Evolutionary conservation across 305 asterid genomes (phyloP).

Genomic region (Solanum hybrid): DNA sequence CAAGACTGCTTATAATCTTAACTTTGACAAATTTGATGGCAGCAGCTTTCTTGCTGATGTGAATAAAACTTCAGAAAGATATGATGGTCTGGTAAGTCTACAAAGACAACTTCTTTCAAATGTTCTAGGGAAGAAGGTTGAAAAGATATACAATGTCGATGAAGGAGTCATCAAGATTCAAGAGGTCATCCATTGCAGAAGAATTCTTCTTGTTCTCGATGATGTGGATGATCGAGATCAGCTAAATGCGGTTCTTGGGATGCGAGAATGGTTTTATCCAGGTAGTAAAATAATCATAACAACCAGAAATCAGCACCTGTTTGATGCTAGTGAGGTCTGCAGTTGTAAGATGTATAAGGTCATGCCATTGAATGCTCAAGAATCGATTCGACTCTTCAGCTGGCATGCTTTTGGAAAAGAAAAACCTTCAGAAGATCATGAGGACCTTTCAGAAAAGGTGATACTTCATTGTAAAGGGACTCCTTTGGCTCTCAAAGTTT

Average conservation of each 20-base stretch:
- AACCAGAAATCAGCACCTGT: constrained; percentile 5
- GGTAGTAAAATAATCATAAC: constrained; percentile 12
- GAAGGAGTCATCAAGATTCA: constrained; percentile 1
- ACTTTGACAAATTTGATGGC: constrained; percentile 4
- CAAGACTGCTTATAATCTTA: constrained; percentile 1
- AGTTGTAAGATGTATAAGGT: neutral
- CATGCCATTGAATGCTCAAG: neutral
- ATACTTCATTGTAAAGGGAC: constrained; percentile 1
- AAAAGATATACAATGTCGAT: neutral
- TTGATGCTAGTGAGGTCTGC: neutral
- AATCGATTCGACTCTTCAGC: constrained; percentile 5
- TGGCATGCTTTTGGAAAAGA: constrained; percentile 5
- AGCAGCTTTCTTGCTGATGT: constrained; percentile 10
- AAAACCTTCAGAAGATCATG: neutral
- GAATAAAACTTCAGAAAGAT: neutral
- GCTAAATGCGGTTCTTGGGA: constrained; percentile 1
- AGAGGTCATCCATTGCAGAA: neutral
- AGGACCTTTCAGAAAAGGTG: neutral
- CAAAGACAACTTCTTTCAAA: constrained; percentile 9
- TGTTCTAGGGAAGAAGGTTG: neutral
- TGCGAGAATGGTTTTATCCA: constrained; percentile 5
- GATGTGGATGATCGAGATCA: constrained; percentile 4
- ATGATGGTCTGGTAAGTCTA: neutral
- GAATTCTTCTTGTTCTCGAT: constrained; percentile 12
- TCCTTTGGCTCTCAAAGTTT: constrained; percentile 12